Evolutionary conservation across 2,329 filamentous ascomycete genomes (phyloP), one percentile per base, ranked within the genome.

Genomic region (Colletotrichum spaethianum): DNA sequence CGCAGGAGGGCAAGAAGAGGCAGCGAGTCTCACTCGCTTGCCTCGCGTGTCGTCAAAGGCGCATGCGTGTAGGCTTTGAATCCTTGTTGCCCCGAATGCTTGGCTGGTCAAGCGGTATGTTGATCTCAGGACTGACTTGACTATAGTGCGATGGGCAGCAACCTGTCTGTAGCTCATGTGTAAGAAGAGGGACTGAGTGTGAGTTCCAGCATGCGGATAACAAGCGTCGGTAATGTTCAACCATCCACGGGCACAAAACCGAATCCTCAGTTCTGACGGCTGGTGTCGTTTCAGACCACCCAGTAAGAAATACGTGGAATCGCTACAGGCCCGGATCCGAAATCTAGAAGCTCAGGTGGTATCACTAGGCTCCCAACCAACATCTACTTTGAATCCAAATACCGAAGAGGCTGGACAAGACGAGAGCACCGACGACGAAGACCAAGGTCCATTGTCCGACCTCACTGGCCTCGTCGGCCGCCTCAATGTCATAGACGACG

Each of bases 251-350:
- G 23, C 18, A 6, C 31, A 38, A 56, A 36, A 31, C 6, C 2
- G 18, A 12, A 2, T 23, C 6, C 31, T 4, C 28, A 9, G 31
- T 44, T 2, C 18, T 44, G 23, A 31, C 23, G 40, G 23, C 38
- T 38, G 23, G 26, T 26, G 18, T 33, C 11, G 28, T 52, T 20
- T 23, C 3, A 77, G 76, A 48, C 75, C 76, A 33, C 76, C 76
- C 26, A 77, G 76, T 53, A 77, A 76, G 56, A 73, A 75, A 57
- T 76, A 75, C 28, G 76, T 77, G 23, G 70, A 77, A 63, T 73
- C 76, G 1, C 63, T 77, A 2, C 67, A 75, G 26, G 74, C 72
- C 14, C 64, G 75, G 2, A 76, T 77, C 7, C 48, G 65, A 4
- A 36, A 62, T 3, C 63, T 77, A 2, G 76, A 77, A 60, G 60